Evolutionary conservation across 192 early-diverging fungal genomes (phyloP), one percentile per base, ranked within the genome.

Genomic region (Podila epicladia): DNA sequence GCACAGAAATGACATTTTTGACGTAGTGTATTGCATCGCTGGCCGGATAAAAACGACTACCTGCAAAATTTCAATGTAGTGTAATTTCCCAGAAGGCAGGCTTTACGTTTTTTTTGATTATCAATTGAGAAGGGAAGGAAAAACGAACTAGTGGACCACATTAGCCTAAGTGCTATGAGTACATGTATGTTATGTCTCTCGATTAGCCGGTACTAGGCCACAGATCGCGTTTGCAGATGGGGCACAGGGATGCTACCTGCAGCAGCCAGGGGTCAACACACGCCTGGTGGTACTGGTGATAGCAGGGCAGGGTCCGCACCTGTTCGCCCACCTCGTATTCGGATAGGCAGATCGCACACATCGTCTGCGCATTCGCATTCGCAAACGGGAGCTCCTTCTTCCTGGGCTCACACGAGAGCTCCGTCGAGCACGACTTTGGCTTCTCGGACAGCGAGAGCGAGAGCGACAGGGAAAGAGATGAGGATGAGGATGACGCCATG

Each of bases 241-340:
- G 88, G 65, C 88, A 90, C 26, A 82, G 73, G 57, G 86, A 82
- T n/a, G 76, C 79, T 41, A 82, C 75, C 73, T 88, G 78, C 3
- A 85, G 69, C 51, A 88, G 26, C 89, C 89, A 90, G 12, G 71
- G 75, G 63, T 88, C 89, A 29, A 90, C 84, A 67, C 89, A 90
- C 15, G 74, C 83, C 35, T 72, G 64, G 65, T 90, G 89, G 64
- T 86, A 90, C 58, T 85, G 86, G 53, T 90, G 87, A 24, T 75
- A 77, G 62, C 89, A 90, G 50, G 86, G 84, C 29, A 90, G 69
- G 22, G 73, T 72, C 50, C 87, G 65, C 7, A 90, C 74, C 22
- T 74, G 55, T n/a, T 90, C 85, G 26, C 82, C 85, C 0, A 67
- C 49, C 24, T 76, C 84, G 74, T 88, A 90, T 19, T 88, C 85